Base-by-base conservation (phyloP, 345 rosid genomes). In the Citrus glauca region DNA sequence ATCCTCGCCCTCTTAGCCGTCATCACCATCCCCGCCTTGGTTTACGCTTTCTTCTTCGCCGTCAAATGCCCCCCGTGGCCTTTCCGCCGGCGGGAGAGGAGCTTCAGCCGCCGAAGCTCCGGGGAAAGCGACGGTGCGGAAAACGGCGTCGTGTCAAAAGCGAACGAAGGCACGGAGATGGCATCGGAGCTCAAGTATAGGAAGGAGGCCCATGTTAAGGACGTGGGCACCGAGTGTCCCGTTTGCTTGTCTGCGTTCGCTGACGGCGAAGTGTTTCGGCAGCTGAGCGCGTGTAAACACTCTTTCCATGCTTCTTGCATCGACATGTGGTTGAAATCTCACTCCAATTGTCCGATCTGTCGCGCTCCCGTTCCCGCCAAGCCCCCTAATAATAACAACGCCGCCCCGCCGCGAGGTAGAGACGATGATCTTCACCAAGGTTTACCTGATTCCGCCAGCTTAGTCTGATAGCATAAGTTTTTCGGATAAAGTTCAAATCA, bases 321-420 rank as follows among this genome's bases (percentile, higher is more conserved):
- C 37, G 88, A 90, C 48, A 6, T 1, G 84, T 95, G 98, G 98
- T 84, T 95, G 7, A 85, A 57, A 30, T 84, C 86, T 64, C 86
- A 90, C 32, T 53, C 89, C 6, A 90, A 79, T 77, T 95, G 98
- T 57, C 98, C 98, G 7, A 82, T 89, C 77, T 95, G 98, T 77
- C 86, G 98, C 1, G 91, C 94, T 37, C 33, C 82, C 33, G 89
- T 91, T 61, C 1, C 89, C 27, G 86, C 71, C 42, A 88, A 87
- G 83, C 83, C 66, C 17, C 84, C 90, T 3, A 78, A 72, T 73
- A 53, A 19, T 56, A 19, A 19, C 9, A 22, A 7, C 48, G 73
- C 74, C 27, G 50, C 73, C 68, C 45, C 78, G 4, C 74, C 81
- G 24, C 63, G 77, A 25, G 66, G 25, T 32, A 82, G 89, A 80